These are phyloP conservation scores for Lentinula sp. DNA, from an alignment of 768 basidiomycete genomes.

Conservation along the genomic window DNA sequence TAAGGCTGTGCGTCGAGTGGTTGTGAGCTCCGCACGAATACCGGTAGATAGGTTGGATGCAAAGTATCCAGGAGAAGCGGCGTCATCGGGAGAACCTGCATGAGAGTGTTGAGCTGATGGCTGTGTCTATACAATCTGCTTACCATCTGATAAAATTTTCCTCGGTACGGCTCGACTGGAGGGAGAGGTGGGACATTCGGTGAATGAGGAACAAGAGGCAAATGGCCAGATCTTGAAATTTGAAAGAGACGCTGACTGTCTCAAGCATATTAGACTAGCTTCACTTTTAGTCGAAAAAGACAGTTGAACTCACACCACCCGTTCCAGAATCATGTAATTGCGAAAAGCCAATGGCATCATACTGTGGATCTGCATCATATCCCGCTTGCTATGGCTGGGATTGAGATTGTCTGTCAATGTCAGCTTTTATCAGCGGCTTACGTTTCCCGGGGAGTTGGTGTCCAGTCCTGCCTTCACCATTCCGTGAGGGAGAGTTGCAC, in stretches of 20 bases:
- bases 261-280: background rate
- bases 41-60: constrained; percentile 54
- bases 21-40: constrained; percentile 53
- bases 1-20: constrained; percentile 52
- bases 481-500: constrained; percentile 62
- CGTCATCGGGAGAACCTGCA: constrained; percentile 51
- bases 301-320: background rate
- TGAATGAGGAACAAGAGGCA: constrained; percentile 40
- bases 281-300: background rate
- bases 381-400: constrained; percentile 33
- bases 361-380: constrained; percentile 37
- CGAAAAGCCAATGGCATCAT: constrained; percentile 51
- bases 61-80: constrained; percentile 62
- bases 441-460: constrained; percentile 58
- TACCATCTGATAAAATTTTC: constrained; percentile 46
- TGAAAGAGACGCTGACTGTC: constrained; percentile 45
- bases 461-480: constrained; percentile 67
- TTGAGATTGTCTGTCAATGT: background rate
- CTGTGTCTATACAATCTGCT: constrained; percentile 1
- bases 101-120: too few relatives aligned
- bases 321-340: constrained; percentile 59
- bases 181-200: constrained; percentile 45
- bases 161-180: constrained; percentile 38
- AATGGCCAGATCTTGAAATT: constrained; percentile 61
- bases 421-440: constrained; percentile 16